Percentiles rank a stretch among this genome's conserved stretches.
These are phyloP conservation scores for Sarcocystis neurona DNA, from an alignment of 169 alveolate genomes.

Conservation along the genomic window DNA sequence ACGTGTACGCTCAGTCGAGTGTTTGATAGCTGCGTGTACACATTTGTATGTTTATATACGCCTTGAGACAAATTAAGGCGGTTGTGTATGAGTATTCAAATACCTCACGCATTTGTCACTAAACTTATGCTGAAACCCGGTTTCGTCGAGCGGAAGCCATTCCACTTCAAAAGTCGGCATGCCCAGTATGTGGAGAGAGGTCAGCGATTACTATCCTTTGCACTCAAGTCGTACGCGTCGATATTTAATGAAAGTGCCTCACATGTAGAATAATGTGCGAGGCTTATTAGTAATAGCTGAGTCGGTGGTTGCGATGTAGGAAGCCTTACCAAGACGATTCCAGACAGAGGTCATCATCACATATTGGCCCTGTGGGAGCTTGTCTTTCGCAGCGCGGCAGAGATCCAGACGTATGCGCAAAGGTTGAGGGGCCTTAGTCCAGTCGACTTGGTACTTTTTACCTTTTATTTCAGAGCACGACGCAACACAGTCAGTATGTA, in stretches of 20 bases:
- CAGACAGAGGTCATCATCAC: conserved; percentile 68
- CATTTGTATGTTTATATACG: too few relatives aligned
- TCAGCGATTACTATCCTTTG: background rate
- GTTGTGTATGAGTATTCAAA: too few relatives aligned
- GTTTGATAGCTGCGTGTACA: too few relatives aligned
- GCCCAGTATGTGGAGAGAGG: background rate
- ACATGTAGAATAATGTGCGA: background rate
- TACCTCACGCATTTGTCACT: too few relatives aligned
- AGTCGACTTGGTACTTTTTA: conserved; percentile 57
- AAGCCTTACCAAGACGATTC: conserved; percentile 64
- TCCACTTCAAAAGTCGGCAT: too few relatives aligned
- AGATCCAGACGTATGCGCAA: conserved; percentile 68
- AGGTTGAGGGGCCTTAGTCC: conserved; percentile 65
- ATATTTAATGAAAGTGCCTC: background rate
- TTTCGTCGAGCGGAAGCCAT: too few relatives aligned
- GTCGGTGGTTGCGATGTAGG: background rate
- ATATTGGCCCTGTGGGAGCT: conserved; percentile 73
- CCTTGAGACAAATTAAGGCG: too few relatives aligned
- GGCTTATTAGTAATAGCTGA: background rate
- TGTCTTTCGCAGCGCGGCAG: conserved; percentile 76
- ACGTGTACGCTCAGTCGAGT: too few relatives aligned
- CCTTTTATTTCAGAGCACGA: too few relatives aligned
- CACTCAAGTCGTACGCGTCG: background rate
- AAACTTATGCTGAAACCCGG: too few relatives aligned
- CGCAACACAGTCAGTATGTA: too few relatives aligned